Conservation (phyloP, 2,329 filamentous ascomycete species). For the Trichoderma polysporum region DNA sequence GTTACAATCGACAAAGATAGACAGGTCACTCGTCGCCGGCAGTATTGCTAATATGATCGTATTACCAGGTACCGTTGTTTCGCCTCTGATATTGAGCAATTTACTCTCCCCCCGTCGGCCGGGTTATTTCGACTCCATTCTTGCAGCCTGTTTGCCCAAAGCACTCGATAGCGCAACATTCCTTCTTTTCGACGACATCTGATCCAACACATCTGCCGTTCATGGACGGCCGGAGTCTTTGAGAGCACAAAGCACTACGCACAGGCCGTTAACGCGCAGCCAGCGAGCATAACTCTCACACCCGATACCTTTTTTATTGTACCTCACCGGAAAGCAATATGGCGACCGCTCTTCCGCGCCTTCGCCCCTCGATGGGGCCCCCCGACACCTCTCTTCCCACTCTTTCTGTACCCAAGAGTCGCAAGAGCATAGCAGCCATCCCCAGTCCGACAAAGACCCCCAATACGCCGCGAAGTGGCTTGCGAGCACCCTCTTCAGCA, state of each 20-base stretch:
- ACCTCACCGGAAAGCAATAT: constrained; percentile 24
- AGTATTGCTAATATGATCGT: constrained; percentile 9
- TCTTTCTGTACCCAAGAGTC: constrained; percentile 69
- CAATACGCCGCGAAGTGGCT: constrained; percentile 55
- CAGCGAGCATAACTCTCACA: constrained; percentile 23
- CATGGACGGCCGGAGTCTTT: constrained; percentile 32
- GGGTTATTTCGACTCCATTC: constrained; percentile 9
- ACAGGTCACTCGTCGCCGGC: background rate
- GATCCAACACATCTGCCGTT: constrained; percentile 25
- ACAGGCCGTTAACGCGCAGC: constrained; percentile 27
- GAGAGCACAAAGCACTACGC: constrained; percentile 26
- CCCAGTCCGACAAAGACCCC: constrained; percentile 40
- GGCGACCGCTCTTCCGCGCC: constrained; percentile 62
- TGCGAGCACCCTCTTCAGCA: constrained; percentile 58
- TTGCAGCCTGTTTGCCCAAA: background rate
- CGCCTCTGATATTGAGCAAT: constrained; percentile 22
- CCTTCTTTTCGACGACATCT: constrained; percentile 11
- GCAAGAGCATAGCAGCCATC: constrained; percentile 60
- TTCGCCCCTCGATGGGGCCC: constrained; percentile 67
- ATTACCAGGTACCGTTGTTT: constrained; percentile 18
- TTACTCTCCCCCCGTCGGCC: constrained; percentile 9
- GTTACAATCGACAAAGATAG: background rate
- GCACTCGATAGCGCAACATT: constrained; percentile 9
- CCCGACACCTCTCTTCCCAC: constrained; percentile 72
- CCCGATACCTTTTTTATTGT: background rate